phyloP scores from a whole-genome alignment of 2,329 filamentous ascomycete species.

The Epichloe amarillans region DNA sequence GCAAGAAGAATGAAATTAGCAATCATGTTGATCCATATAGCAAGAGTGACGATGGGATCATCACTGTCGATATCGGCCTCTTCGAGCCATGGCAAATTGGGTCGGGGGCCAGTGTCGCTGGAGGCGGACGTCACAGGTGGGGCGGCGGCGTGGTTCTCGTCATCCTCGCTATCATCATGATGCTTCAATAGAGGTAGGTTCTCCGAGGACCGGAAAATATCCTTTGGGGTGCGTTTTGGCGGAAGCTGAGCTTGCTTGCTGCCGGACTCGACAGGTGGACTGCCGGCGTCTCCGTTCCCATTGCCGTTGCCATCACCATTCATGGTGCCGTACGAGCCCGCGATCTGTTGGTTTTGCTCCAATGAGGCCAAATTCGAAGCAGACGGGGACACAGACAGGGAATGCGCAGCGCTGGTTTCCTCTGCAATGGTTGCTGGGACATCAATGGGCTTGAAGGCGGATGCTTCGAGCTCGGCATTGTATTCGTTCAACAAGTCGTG shows the following conservation, averaged over 20 bases:
- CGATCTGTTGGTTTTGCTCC: not conserved
- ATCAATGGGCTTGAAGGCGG: conserved; percentile 39
- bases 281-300: conserved; percentile 16
- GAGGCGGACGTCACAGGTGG: conserved; percentile 1
- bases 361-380: conserved; percentile 7
- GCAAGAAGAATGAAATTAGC: conserved; percentile 65
- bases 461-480: conserved; percentile 43
- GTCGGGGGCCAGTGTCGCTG: conserved; percentile 26
- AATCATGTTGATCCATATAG: conserved; percentile 73
- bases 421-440: conserved; percentile 68
- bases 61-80: conserved; percentile 60
- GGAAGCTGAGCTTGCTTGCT: conserved; percentile 22
- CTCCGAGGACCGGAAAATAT: conserved; percentile 68
- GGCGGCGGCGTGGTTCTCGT: conserved; percentile 23
- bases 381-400: conserved; percentile 8
- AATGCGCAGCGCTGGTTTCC: conserved; percentile 33
- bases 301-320: conserved; percentile 13
- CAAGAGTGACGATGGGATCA: conserved; percentile 65
- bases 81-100: conserved; percentile 56
- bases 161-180: conserved; percentile 22
- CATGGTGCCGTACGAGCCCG: conserved; percentile 18
- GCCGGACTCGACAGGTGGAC: conserved; percentile 12
- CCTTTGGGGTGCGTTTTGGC: conserved; percentile 68
- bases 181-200: conserved; percentile 48
- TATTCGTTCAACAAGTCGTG: conserved; percentile 89